Evolutionary conservation across 1,284 basidiomycete species (phyloP).

Genomic region (Grifola frondosa): DNA sequence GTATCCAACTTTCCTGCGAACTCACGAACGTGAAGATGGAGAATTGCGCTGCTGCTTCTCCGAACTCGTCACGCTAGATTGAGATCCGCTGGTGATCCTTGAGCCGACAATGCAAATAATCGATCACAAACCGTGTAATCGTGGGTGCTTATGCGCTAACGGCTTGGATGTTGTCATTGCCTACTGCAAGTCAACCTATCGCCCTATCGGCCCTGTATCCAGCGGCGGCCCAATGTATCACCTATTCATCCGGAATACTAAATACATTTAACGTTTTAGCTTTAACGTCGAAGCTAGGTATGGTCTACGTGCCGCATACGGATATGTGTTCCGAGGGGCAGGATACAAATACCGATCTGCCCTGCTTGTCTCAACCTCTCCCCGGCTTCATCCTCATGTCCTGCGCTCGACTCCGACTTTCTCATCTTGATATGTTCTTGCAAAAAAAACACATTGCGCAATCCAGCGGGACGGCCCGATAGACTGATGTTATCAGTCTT

Average conservation of each 20-base stretch:
- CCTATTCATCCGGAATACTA: conserved; percentile 7
- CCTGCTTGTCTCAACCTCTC: conserved; percentile 19
- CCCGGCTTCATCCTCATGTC: conserved; percentile 23
- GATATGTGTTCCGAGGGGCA: conserved; percentile 14
- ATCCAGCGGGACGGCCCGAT: conserved; percentile 27
- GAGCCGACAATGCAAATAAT: no score
- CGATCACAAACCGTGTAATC: no score
- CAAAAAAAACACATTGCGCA: conserved; percentile 23
- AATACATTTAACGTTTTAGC: conserved; percentile 36
- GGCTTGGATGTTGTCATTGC: no score
- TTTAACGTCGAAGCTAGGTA: conserved; percentile 31
- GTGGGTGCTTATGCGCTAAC: no score
- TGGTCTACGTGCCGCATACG: conserved; percentile 14
- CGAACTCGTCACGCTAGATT: no score
- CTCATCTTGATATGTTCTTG: conserved; percentile 33
- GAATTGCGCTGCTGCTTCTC: no score
- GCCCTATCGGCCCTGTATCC: conserved; percentile 14
- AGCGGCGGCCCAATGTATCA: conserved; percentile 10
- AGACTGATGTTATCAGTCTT: conserved; percentile 33
- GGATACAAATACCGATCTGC: conserved; percentile 30
- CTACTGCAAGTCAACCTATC: no score
- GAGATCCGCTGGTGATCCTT: no score
- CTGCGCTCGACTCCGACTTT: conserved; percentile 26
- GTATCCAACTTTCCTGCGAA: no score
- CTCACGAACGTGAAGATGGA: no score